phyloP scores from a whole-genome alignment of 257 asterid genomes.

The Plantago major region DNA sequence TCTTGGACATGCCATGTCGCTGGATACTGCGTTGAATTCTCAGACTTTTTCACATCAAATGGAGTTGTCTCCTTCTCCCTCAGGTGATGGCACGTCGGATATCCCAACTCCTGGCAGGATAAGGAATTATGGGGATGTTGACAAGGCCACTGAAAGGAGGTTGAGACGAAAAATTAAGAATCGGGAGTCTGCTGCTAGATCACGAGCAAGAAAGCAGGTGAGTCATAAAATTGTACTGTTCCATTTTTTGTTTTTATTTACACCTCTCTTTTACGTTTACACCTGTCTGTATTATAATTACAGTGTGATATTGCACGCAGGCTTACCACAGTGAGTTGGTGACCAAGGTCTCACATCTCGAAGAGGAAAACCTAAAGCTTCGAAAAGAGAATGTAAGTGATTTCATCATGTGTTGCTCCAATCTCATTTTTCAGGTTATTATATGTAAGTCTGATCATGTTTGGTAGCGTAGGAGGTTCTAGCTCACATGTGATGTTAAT shows the following conservation, averaged over 20 bases:
- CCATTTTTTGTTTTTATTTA: not conserved
- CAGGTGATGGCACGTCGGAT: slow-evolving; percentile 56
- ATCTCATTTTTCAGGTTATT: not conserved
- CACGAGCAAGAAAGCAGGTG: slow-evolving; percentile 93
- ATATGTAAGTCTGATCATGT: not conserved
- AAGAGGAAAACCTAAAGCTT: slow-evolving; percentile 70
- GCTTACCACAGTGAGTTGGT: slow-evolving; percentile 89
- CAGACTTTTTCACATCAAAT: slow-evolving; percentile 37
- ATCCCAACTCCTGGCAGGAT: slow-evolving; percentile 52
- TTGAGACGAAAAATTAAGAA: slow-evolving; percentile 75
- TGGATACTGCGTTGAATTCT: slow-evolving; percentile 44
- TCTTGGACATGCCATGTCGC: slow-evolving; percentile 50
- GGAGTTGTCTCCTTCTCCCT: slow-evolving; percentile 58
- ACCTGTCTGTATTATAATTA: slow-evolving; percentile 7
- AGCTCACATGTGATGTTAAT: slow-evolving; percentile 11
- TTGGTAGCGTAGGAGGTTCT: not conserved
- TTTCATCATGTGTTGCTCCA: not conserved
- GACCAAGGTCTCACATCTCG: slow-evolving; percentile 72
- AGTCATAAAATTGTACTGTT: slow-evolving; percentile 15
- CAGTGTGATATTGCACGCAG: slow-evolving; percentile 30
- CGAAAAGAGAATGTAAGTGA: slow-evolving; percentile 59
- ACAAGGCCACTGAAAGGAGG: slow-evolving; percentile 70
- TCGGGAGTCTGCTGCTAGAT: slow-evolving; percentile 94
- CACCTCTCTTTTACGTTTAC: slow-evolving; percentile 1
- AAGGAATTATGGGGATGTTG: slow-evolving; percentile 49